Evolutionary conservation across 225 moss, liverwort and hornwort genomes (phyloP).

Genomic region (Polytrichum commune): DNA sequence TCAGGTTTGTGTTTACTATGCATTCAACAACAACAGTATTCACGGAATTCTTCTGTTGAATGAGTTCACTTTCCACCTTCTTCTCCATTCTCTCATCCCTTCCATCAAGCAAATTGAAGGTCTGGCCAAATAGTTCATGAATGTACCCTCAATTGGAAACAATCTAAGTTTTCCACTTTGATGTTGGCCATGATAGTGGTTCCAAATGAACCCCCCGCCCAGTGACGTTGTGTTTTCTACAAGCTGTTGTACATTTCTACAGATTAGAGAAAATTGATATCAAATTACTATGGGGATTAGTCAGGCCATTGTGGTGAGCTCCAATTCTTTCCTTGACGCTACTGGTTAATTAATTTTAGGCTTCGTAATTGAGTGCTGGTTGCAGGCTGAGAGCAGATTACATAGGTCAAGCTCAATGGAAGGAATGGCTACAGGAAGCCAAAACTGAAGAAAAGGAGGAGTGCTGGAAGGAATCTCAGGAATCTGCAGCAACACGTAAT

Average conservation of each 20-base stretch:
- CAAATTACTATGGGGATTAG: not conserved
- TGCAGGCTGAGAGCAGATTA: slow-evolving; percentile 14
- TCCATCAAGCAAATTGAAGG: too few species aligned
- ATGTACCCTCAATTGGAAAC: too few species aligned
- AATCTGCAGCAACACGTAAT: not conserved
- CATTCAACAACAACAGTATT: not conserved
- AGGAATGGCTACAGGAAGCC: slow-evolving; percentile 14
- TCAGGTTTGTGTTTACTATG: not conserved
- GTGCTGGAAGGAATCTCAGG: slow-evolving; percentile 2
- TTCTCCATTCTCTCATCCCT: too few species aligned
- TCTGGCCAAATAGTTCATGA: too few species aligned
- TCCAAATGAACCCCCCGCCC: too few species aligned
- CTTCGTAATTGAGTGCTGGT: not conserved
- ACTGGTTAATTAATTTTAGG: too few species aligned
- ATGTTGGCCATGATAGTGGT: too few species aligned
- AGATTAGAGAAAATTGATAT: not conserved
- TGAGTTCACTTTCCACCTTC: too few species aligned
- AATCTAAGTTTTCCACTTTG: too few species aligned
- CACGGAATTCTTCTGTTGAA: too few species aligned
- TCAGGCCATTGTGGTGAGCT: not conserved
- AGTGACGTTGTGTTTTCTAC: not conserved
- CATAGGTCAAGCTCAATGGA: slow-evolving; percentile 4
- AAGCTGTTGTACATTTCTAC: not conserved
- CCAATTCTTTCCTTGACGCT: too few species aligned
- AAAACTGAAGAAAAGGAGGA: slow-evolving; percentile 6